Evolutionary conservation across 257 asterid species (phyloP).

Genomic region (Plantago elongata): DNA sequence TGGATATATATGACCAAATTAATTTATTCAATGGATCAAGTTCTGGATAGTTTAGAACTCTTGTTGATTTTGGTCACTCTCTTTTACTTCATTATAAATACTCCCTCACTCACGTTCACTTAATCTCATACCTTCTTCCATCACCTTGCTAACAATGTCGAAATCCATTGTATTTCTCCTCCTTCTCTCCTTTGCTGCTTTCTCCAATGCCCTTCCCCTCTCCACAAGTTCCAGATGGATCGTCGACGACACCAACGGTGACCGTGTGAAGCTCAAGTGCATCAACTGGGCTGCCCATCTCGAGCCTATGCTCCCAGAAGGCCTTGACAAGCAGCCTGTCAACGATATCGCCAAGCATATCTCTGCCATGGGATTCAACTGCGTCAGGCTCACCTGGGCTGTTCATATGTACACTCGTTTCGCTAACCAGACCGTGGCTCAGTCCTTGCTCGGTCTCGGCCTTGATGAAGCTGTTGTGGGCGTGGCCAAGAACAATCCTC

Average conservation of each 20-base stretch:
- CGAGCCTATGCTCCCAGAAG: slow-evolving; percentile 60
- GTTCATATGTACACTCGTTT: slow-evolving; percentile 49
- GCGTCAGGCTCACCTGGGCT: slow-evolving; percentile 67
- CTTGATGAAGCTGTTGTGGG: slow-evolving; percentile 31
- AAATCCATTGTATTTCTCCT: background rate
- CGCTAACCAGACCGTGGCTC: slow-evolving; percentile 26
- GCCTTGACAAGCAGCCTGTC: slow-evolving; percentile 41
- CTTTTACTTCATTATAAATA: too few relatives aligned
- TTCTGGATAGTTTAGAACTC: too few relatives aligned
- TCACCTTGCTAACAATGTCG: too few relatives aligned
- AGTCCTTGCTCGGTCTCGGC: slow-evolving; percentile 22
- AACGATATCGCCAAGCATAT: slow-evolving; percentile 24
- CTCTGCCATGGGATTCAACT: slow-evolving; percentile 51
- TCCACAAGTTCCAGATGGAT: slow-evolving; percentile 61
- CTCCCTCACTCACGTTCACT: too few relatives aligned
- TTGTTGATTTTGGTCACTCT: too few relatives aligned
- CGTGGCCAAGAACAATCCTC: slow-evolving; percentile 33
- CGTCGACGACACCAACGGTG: slow-evolving; percentile 33
- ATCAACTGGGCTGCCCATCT: slow-evolving; percentile 58
- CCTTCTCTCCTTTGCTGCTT: background rate
- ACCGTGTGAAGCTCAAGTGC: slow-evolving; percentile 49
- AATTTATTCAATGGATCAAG: too few relatives aligned
- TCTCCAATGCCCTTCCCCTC: slow-evolving; percentile 34
- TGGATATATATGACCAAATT: too few relatives aligned
- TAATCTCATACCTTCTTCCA: too few relatives aligned